phyloP scores from a whole-genome alignment of 306 rosid genomes.

The Casuarina cunninghamiana region DNA sequence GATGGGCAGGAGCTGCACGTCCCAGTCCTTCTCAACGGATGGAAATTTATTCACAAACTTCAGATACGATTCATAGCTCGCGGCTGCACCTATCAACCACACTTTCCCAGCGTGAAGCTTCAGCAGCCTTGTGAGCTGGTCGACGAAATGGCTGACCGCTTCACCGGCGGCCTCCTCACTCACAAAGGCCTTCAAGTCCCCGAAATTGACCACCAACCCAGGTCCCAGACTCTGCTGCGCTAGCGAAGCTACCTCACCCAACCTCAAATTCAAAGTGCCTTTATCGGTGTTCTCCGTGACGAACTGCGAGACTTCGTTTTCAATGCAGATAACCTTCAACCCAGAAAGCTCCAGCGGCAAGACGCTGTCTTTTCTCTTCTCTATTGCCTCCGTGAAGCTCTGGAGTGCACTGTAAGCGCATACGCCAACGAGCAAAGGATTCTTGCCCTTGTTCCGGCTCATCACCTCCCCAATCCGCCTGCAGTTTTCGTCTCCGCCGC shows the following conservation, averaged over 20 bases:
- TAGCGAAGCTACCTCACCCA: constrained; percentile 40
- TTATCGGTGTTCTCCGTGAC: constrained; percentile 32
- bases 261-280: constrained; percentile 30
- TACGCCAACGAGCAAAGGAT: constrained; percentile 83
- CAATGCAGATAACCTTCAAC: constrained; percentile 47
- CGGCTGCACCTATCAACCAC: constrained; percentile 75
- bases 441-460: constrained; percentile 50
- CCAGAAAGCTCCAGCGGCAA: constrained; percentile 61
- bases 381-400: constrained; percentile 48
- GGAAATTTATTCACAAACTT: constrained; percentile 67
- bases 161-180: constrained; percentile 18
- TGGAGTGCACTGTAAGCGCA: constrained; percentile 59
- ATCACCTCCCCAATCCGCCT: constrained; percentile 76
- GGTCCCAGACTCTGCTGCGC: constrained; percentile 55
- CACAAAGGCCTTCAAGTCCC: constrained; percentile 69
- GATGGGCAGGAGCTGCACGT: constrained; percentile 82
- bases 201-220: constrained; percentile 70
- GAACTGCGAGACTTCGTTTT: constrained; percentile 42
- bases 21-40: constrained; percentile 82
- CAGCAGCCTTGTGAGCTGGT: constrained; percentile 49
- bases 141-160: constrained; percentile 40
- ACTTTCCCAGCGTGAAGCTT: constrained; percentile 52
- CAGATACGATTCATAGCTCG: constrained; percentile 74
- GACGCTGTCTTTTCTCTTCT: constrained; percentile 44
- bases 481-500: constrained; percentile 48